Base-by-base conservation (phyloP, 805 yeast species). In the Lipomyces spencermartinsiae region DNA sequence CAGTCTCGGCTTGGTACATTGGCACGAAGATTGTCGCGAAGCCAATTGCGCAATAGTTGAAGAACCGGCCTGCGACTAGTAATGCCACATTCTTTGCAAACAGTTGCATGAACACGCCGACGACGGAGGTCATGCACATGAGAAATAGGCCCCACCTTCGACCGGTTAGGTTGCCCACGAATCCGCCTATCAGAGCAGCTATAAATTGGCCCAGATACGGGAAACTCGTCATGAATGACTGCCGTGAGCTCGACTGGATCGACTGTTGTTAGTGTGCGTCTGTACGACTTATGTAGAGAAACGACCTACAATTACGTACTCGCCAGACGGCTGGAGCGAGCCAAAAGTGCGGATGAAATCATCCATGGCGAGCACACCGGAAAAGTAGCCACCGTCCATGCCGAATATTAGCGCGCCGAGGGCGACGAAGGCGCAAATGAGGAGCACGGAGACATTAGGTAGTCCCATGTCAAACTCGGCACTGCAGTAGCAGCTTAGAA, bases 1-100 rank as follows among this genome's bases (percentile, higher is more conserved):
- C 86, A 49, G 91, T 88, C 77, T 90, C 92, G 39, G 93, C 89
- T 82, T 89, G 88, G 76, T 90, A 90, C 77, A 91, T 80, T 61
- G 95, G 93, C 37, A 89, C 90, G 67, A 89, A 83, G 57, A 93
- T 92, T 51, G 93, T 86, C 54, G 90, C 83, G 70, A 87, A 87
- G 71, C 97, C 97, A 68, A 91, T 91, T 10, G 61, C 49, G 33
- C 25, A n/a, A 53, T 58, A 58, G 53, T 37, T 39, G 51, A 37
- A 58, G 46, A 58, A 33, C 31, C 61, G 61, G 35, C 61, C 61
- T 7, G 57, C 33, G 33, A 53, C 57, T 12, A 22, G 22, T n/a
- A 49, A 22, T 16, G 53, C 53, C n/a, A 49, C 53, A 5, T n/a
- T n/a, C 25, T n/a, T n/a, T 3, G 57, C 16, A 31, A 53, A 53